Evolutionary conservation across 2,329 filamentous ascomycete species (phyloP), one percentile per base, ranked within the genome.

Genomic region (Fusarium sulawesiense): DNA sequence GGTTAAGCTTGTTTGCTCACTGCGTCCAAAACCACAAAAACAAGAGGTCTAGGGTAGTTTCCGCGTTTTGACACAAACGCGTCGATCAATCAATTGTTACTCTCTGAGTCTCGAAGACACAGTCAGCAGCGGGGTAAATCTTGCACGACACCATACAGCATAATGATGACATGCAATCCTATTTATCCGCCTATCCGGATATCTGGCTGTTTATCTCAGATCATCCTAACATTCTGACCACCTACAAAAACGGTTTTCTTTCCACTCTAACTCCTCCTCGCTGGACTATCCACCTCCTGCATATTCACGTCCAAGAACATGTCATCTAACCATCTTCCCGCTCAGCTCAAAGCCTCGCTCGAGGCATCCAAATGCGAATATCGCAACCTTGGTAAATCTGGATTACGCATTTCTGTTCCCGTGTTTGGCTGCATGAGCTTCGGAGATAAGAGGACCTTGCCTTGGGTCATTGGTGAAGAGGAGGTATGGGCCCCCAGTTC

Each of bases 401-500:
- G 68, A 0, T 7, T 71, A 0, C 64, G 68, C 1, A 54, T 71
- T 7, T 71, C 68, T 0, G 68, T 71, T 0, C 68, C 68, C 0
- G 45, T 71, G 0, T 71, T 71, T 53, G 68, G 68, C 11, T 71
- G 68, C 0, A 71, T 71, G 68, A 71, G 68, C 3, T 69, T 71
- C 6, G 68, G 68, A 0, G 68, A 71, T 2, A 69, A 69, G 23
- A 56, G 54, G 3, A 45, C 29, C 1, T 25, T 71, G 14, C 68
- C 68, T 4, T 71, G 68, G 68, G 68, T 66, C 0, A 72, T 72
- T 5, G 68, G 56, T 0, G 68, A 71, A 2, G 64, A 71, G 4
- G 68, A 71, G 21, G 68, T 68, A n/a, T n/a, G n/a, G n/a, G n/a
- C n/a, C n/a, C n/a, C n/a, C n/a, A n/a, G n/a, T n/a, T n/a, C n/a